A percentile compares a stretch with the other conserved stretches of the same genome.
Evolutionary conservation across 2,329 filamentous ascomycete species (phyloP).

Genomic region (Scytalidium sp.): DNA sequence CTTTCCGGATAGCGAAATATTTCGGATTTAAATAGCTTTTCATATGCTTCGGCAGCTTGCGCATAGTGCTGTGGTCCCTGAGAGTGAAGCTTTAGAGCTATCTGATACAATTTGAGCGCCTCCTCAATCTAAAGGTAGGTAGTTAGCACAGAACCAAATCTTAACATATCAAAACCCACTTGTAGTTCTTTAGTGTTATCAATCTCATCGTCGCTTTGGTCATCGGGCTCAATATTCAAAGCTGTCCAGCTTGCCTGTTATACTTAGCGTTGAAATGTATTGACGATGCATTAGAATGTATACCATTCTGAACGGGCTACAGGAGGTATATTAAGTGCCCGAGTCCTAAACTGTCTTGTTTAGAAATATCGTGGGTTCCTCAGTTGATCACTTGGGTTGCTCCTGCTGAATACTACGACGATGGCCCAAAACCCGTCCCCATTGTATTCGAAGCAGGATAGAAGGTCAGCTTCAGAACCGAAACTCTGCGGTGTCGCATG

Average conservation of each 20-base stretch:
- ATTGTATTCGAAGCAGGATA: too few species aligned
- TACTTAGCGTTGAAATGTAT: not conserved
- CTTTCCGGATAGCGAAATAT: conserved; percentile 93
- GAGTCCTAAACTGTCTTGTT: too few species aligned
- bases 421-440: too few species aligned
- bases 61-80: conserved; percentile 75
- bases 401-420: too few species aligned
- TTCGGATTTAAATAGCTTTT: conserved; percentile 81
- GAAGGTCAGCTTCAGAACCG: too few species aligned
- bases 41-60: conserved; percentile 78
- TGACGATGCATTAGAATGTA: too few species aligned
- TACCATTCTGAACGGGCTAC: too few species aligned
- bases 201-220: conserved; percentile 84
- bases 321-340: too few species aligned
- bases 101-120: conserved; percentile 90
- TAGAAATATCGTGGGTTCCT: too few species aligned
- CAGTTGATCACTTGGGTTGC: too few species aligned
- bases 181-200: conserved; percentile 96
- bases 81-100: conserved; percentile 84
- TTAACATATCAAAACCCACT: conserved; percentile 29
- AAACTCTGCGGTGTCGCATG: too few species aligned
- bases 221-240: conserved; percentile 91
- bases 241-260: conserved; percentile 65
- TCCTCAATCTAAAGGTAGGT: conserved; percentile 69
- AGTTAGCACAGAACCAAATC: not conserved